Evolutionary conservation across 106 monocot genomes (phyloP), one percentile per base, ranked within the genome.

Genomic region (Allium cepa): DNA sequence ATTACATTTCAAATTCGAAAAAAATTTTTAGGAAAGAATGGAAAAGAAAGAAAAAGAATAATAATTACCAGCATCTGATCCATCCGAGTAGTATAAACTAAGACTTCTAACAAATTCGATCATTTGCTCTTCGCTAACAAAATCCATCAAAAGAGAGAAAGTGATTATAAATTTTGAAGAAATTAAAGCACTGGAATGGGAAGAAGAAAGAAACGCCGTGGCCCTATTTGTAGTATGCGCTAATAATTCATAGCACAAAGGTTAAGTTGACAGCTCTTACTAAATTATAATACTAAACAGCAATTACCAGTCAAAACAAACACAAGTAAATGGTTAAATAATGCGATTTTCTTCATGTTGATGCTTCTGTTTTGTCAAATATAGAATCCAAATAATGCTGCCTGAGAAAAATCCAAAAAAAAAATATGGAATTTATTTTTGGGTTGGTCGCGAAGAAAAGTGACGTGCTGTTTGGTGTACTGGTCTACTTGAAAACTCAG

Each of bases 251-350:
- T 36, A 36, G 36, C 36, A 36, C 5, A 4, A 36, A 36, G 5
- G 9, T 9, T 27, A 60, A 11, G 60, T 60, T 27, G 60, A 60
- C 60, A 60, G 26, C 60, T 60, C 26, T 60, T 26, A 60, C 8
- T 60, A 9, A 9, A 27, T 60, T 60, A 27, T 11, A 7, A 2
- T 27, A 9, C 11, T 26, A 7, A 27, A 6, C 36, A 36, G 26
- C 13, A 27, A 60, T 60, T 27, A 60, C 60, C 60, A 60, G 60
- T 60, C 60, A 60, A 60, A 60, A 60, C 11, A 60, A 60, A 60
- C 60, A 60, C 60, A 36, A 60, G 26, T 27, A 60, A 60, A 60
- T 9, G 36, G 36, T 10, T 36, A 60, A 26, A 9, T 26, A 27
- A 11, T 8, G 60, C 11, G 26, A 36, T 26, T 60, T 59, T 26